Conservation (phyloP, 225 moss, liverwort and hornwort species). For the Lunularia cruciata region DNA sequence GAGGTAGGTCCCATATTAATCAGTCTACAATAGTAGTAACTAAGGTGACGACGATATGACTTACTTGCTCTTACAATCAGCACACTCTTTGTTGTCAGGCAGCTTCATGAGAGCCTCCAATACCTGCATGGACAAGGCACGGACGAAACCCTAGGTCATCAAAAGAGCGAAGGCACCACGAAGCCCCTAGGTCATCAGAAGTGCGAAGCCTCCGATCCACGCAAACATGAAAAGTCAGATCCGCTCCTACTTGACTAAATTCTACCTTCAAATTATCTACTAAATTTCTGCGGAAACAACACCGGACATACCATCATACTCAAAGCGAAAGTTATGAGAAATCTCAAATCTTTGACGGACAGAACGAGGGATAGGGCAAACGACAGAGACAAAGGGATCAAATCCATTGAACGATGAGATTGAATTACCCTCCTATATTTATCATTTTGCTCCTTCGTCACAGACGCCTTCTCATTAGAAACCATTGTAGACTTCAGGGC, state of each 20-base stretch:
- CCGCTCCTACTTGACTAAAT: too few relatives aligned
- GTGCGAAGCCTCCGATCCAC: neutral
- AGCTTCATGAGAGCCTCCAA: slow-evolving; percentile 92
- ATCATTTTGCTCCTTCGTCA: slow-evolving; percentile 99
- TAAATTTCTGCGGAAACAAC: too few relatives aligned
- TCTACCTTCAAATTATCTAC: too few relatives aligned
- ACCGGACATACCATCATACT: too few relatives aligned
- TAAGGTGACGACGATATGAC: slow-evolving; percentile 15
- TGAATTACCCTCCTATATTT: slow-evolving; percentile 74
- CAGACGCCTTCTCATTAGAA: slow-evolving; percentile 91
- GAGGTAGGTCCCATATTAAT: too few relatives aligned
- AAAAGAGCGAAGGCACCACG: too few relatives aligned
- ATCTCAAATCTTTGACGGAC: too few relatives aligned
- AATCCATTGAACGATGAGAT: neutral
- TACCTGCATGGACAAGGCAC: slow-evolving; percentile 48
- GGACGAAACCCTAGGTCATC: neutral
- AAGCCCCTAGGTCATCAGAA: neutral
- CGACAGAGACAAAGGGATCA: neutral
- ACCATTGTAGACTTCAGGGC: slow-evolving; percentile 28
- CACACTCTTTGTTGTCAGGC: slow-evolving; percentile 95
- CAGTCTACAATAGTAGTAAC: too few relatives aligned
- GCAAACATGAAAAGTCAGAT: too few relatives aligned
- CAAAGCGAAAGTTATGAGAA: neutral
- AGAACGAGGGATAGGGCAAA: neutral
- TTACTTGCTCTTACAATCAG: slow-evolving; percentile 94